Conservation (phyloP, 768 basidiomycete species). For the Naganishia friedmannii region DNA sequence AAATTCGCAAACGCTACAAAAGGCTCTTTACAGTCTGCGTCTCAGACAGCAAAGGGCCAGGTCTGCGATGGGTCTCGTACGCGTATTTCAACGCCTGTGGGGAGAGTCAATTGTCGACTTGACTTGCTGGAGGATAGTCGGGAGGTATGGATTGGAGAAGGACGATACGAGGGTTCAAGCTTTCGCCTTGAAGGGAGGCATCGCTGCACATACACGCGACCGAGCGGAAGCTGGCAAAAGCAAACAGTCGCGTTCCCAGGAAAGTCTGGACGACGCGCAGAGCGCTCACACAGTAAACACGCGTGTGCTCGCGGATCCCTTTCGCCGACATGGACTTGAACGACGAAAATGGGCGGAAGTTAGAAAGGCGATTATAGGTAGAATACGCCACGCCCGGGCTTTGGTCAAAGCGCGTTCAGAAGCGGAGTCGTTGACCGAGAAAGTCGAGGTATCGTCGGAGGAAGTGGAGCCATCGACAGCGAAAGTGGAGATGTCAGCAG, state of each 20-base stretch:
- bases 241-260: not conserved
- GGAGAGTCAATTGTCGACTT: conserved; percentile 4
- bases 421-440: not conserved
- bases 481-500: too few relatives aligned
- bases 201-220: not conserved
- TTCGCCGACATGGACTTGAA: conserved; percentile 2
- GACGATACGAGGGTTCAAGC: not conserved
- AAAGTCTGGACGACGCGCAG: too few relatives aligned
- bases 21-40: conserved; percentile 10
- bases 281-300: not conserved
- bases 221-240: not conserved
- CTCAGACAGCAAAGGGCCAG: not conserved
- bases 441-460: too few relatives aligned
- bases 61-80: not conserved
- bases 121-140: conserved; percentile 7
- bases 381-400: not conserved
- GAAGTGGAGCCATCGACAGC: too few relatives aligned
- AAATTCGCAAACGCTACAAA: conserved; percentile 5
- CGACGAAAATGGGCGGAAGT: conserved; percentile 13
- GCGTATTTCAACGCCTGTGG: not conserved
- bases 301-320: not conserved
- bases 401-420: not conserved
- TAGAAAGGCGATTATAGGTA: not conserved
- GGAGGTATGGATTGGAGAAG: conserved; percentile 11
- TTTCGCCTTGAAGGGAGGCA: conserved; percentile 1